A percentile compares a stretch with the other conserved stretches of the same genome.
These are phyloP conservation scores for Xylaria sp. DNA, from an alignment of 2,329 filamentous ascomycete genomes.

Conservation along the genomic window DNA sequence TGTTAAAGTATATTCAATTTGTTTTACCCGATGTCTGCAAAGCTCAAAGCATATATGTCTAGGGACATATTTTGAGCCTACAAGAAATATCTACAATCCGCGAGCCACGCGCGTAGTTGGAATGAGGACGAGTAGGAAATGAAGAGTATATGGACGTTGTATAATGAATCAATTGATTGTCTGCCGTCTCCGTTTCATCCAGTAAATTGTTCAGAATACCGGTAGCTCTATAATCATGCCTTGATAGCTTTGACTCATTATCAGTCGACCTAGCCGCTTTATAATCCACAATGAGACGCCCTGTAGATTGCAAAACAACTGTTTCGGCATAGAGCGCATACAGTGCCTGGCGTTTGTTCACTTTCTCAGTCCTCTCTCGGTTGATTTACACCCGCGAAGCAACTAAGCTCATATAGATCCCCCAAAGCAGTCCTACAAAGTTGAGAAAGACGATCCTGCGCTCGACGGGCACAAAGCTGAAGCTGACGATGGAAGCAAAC, in stretches of 20 bases:
- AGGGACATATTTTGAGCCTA: background rate
- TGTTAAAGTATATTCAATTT: background rate
- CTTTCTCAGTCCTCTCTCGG: background rate
- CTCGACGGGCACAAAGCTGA: constrained; percentile 60
- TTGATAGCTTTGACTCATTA: background rate
- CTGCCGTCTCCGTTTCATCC: background rate
- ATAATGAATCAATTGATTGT: background rate
- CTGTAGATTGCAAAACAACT: background rate
- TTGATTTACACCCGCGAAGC: constrained; percentile 52
- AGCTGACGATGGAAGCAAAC: constrained; percentile 61
- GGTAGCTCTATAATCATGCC: background rate
- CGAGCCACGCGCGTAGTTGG: background rate
- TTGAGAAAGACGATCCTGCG: constrained; percentile 61
- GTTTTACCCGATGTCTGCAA: background rate
- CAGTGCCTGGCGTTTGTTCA: background rate
- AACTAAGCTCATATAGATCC: constrained; percentile 62
- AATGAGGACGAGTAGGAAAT: background rate
- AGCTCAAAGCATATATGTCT: background rate
- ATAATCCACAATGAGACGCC: background rate
- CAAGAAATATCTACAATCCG: background rate
- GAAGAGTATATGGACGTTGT: too few relatives aligned
- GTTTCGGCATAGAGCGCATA: background rate
- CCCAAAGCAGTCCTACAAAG: constrained; percentile 60
- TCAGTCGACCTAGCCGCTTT: background rate
- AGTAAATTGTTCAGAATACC: background rate